Base-by-base conservation (phyloP, 2,329 filamentous ascomycete genomes). In the Nothophaeocryptopus gaeumannii region DNA sequence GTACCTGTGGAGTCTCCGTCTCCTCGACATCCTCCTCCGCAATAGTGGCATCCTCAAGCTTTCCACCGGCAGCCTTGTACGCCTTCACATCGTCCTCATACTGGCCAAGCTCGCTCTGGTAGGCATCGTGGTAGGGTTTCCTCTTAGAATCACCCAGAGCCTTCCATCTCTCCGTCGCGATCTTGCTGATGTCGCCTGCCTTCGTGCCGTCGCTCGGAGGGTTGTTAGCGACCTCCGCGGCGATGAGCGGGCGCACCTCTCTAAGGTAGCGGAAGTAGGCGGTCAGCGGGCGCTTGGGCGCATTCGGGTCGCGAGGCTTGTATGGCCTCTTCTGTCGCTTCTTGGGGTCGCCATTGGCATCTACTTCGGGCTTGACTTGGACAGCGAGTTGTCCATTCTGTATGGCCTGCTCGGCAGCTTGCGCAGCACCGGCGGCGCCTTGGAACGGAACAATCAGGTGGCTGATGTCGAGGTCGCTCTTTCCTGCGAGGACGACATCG, bases 191-290 rank as follows among this genome's bases (percentile, higher is more conserved):
- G 50, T 91, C 89, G 65, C 89, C 89, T 68, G 92, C 91, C 69
- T 86, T 85, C 7, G 85, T 83, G 52, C 83, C 79, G n/a, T 81
- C 68, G 15, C 86, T 88, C 9, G 42, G 46, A 7, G 58, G 54
- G 8, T 61, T 58, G 7, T 68, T 68, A 50, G 87, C 88, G 9
- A 95, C 79, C 39, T 70, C 65, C 4, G 67, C 64, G 50, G 88
- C 85, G 61, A 97, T 93, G 67, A 88, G 85, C 44, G 84, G 81
- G 42, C 93, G 87, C 58, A 89, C 89, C 58, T 87, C 85, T 70
- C 95, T 87, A 78, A 95, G 89, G 76, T 90, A 97, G 54, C 96
- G 77, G 77, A 97, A 96, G 77, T 95, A 96, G 2, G 92, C 90
- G 5, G 92, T 97, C 66, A 96, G 72, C 8, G 92, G 91, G 43